phyloP scores from a whole-genome alignment of 192 early-diverging fungal genomes.

The Obelidium mucronatum region DNA sequence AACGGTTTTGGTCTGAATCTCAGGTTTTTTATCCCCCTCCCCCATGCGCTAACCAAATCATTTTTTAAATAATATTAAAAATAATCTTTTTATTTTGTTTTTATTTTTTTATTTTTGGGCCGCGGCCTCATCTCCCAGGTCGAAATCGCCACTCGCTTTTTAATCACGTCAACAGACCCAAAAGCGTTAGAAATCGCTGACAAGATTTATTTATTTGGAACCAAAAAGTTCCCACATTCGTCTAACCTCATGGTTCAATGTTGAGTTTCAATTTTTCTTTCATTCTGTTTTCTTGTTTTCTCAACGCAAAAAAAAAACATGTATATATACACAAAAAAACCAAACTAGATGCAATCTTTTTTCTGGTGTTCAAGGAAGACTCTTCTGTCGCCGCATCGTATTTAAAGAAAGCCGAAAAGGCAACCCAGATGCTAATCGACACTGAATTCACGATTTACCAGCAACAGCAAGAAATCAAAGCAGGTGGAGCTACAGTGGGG shows the following conservation, averaged over 20 bases:
- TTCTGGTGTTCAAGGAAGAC: slow-evolving; percentile 37
- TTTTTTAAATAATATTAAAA: neutral
- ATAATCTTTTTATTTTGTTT: too few relatives aligned
- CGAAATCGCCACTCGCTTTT: slow-evolving; percentile 39
- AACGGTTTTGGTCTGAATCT: slow-evolving; percentile 32
- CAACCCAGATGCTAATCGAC: slow-evolving; percentile 27
- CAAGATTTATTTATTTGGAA: slow-evolving; percentile 38
- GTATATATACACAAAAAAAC: neutral
- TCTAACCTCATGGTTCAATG: slow-evolving; percentile 36
- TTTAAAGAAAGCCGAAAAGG: slow-evolving; percentile 33
- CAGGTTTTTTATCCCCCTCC: slow-evolving; percentile 13
- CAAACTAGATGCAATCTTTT: slow-evolving; percentile 36
- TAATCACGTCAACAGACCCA: slow-evolving; percentile 15
- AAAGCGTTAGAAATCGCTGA: slow-evolving; percentile 35
- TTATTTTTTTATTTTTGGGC: neutral
- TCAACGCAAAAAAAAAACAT: neutral
- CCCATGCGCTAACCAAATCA: neutral
- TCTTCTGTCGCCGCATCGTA: slow-evolving; percentile 36
- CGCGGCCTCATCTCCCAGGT: slow-evolving; percentile 17
- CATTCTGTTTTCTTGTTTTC: neutral
- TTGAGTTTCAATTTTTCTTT: neutral
- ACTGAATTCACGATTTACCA: slow-evolving; percentile 41
- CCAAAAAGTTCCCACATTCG: slow-evolving; percentile 39
- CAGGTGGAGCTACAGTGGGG: slow-evolving; percentile 31
- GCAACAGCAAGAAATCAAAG: slow-evolving; percentile 40